phyloP scores from a whole-genome alignment of 2,329 filamentous ascomycete genomes.

The Hypoxylon sp. region DNA sequence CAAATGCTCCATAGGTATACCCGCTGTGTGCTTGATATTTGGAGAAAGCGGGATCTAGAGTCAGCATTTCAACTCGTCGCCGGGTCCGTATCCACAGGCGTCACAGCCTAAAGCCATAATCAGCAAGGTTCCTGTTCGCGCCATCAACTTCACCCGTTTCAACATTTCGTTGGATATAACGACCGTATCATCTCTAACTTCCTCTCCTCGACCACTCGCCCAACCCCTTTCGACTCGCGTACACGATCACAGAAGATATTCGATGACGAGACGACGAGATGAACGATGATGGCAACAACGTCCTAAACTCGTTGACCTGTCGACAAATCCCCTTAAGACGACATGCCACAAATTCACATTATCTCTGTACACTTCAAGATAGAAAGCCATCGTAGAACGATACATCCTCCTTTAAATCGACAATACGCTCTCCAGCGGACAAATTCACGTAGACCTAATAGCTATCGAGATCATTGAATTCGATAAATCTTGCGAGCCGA shows the following conservation, averaged over 20 bases:
- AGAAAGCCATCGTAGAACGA: slow-evolving; percentile 1
- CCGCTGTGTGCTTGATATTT: slow-evolving; percentile 41
- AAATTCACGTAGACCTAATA: not conserved
- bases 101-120: slow-evolving; percentile 30
- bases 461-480: not conserved
- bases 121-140: slow-evolving; percentile 24
- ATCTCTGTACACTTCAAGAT: not conserved
- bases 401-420: not conserved
- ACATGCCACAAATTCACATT: not conserved
- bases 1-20: slow-evolving; percentile 36
- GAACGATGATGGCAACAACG: not conserved
- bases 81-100: slow-evolving; percentile 38
- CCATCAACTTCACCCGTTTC: slow-evolving; percentile 15
- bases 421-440: not conserved
- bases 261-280: not conserved
- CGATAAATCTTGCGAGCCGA: slow-evolving; percentile 12
- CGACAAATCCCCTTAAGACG: slow-evolving; percentile 11
- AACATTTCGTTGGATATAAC: slow-evolving; percentile 14
- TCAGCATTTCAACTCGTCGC: slow-evolving; percentile 32
- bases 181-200: not conserved
- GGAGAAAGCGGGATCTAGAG: slow-evolving; percentile 45
- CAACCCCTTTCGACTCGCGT: slow-evolving; percentile 2
- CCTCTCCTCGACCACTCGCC: slow-evolving; percentile 2
- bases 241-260: slow-evolving; percentile 3
- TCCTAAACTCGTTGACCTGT: not conserved